Base-by-base conservation (phyloP, 352 stramenopile genomes). In the Globisporangium abappressorium region DNA sequence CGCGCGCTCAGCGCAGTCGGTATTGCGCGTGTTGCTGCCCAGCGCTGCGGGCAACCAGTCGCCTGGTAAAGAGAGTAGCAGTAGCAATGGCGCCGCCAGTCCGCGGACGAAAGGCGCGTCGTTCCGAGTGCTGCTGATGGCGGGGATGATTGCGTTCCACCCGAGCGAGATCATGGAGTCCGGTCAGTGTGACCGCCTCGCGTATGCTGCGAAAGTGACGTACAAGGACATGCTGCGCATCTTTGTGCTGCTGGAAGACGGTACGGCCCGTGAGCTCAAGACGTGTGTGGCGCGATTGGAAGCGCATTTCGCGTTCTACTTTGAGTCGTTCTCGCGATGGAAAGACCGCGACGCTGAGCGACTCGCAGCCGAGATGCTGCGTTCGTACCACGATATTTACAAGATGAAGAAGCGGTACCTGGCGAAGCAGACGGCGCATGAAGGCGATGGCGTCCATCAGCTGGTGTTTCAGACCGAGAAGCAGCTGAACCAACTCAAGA, bases 121-220 rank as follows among this genome's bases (percentile, higher is more conserved):
- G 47, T 87, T 85, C 62, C 83, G 83, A 2, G 80, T 93, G 24
- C 68, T 93, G 36, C 70, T 93, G 41, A 86, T 93, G 79, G 85
- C 84, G 0, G 85, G 85, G 0, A 90, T 92, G 82, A 74, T 93
- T 46, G 72, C 80, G n/a, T 81, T 75, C 28, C 83, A 91, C 46
- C 82, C 85, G 1, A 66, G 64, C 5, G 81, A 92, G 30, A 89
- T 90, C 61, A 89, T 93, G 83, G 82, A 79, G 4, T 57, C 70
- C 20, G 70, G 84, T 26, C 65, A 61, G 28, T 90, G 78, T 33
- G 66, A 78, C 18, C 66, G 75, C 1, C 65, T 92, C 54, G 70
- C 72, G 11, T 89, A 82, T 33, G 83, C 78, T 1, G 77, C 81
- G 7, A 79, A 73, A 57, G 64, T 61, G 18, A 79, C 88, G 63